A percentile compares a stretch with the other conserved stretches of the same genome.
phyloP scores from a whole-genome alignment of 495 filamentous ascomycete species.

The Penicillium alfredii region DNA sequence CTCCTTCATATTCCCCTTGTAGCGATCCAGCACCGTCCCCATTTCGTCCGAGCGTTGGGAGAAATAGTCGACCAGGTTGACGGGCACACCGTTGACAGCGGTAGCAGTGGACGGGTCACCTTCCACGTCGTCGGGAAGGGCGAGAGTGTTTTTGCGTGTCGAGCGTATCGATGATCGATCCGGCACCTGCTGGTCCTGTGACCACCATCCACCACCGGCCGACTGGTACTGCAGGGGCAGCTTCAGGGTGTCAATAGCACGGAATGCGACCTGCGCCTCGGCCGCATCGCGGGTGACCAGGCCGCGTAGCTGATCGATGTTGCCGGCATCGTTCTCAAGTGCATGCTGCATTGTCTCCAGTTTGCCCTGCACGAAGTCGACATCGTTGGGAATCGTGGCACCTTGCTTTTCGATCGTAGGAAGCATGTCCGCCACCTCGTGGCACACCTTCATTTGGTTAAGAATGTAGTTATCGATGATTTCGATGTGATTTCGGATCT shows the following conservation, averaged over 20 bases:
- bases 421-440: slow-evolving; percentile 38
- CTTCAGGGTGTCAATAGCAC: slow-evolving; percentile 68
- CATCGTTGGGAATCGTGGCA: slow-evolving; percentile 62
- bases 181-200: slow-evolving; percentile 39
- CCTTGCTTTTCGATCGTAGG: slow-evolving; percentile 61
- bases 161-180: slow-evolving; percentile 37
- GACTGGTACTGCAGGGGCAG: slow-evolving; percentile 67
- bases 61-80: slow-evolving; percentile 71
- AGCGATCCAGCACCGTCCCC: slow-evolving; percentile 56
- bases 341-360: slow-evolving; percentile 67
- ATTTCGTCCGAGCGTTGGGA: slow-evolving; percentile 66
- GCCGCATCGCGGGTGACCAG: slow-evolving; percentile 61
- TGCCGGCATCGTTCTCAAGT: slow-evolving; percentile 64
- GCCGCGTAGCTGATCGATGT: slow-evolving; percentile 59
- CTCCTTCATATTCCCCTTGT: slow-evolving; percentile 65
- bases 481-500: slow-evolving; percentile 71
- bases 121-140: slow-evolving; percentile 53
- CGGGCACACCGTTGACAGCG: slow-evolving; percentile 37
- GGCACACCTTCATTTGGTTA: slow-evolving; percentile 55
- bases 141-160: slow-evolving; percentile 39
- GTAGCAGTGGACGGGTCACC: slow-evolving; percentile 44
- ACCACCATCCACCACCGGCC: slow-evolving; percentile 41
- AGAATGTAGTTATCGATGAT: slow-evolving; percentile 67
- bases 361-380: slow-evolving; percentile 65
- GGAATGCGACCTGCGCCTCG: slow-evolving; percentile 68